Conservation (phyloP, 2,329 filamentous ascomycete species). For the Trichoderma atrobrunneum region DNA sequence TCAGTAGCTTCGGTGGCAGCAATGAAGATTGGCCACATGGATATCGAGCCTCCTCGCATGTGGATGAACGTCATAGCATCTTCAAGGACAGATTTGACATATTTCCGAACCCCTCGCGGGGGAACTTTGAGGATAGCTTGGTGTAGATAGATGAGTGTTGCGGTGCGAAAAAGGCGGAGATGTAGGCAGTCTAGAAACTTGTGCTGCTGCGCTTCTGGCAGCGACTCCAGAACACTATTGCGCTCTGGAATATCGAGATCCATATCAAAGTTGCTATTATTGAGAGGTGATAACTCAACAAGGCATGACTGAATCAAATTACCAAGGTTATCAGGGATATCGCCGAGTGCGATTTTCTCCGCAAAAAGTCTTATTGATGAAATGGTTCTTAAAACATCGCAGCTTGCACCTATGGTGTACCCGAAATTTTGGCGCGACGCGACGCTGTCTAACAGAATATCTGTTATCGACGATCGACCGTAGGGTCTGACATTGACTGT, state of each 20-base stretch:
- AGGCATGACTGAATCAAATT: neutral
- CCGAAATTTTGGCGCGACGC: neutral
- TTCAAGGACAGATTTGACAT: neutral
- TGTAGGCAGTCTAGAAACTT: neutral
- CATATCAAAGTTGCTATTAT: neutral
- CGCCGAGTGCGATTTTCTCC: neutral
- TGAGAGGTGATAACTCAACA: neutral
- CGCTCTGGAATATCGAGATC: neutral
- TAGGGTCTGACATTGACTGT: neutral
- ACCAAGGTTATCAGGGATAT: neutral
- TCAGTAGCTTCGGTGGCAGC: slow-evolving; percentile 2
- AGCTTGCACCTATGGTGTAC: slow-evolving; percentile 6
- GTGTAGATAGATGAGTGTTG: slow-evolving; percentile 4
- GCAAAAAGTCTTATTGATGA: slow-evolving; percentile 6
- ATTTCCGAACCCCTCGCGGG: neutral
- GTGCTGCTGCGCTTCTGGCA: neutral
- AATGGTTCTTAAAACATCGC: slow-evolving; percentile 2
- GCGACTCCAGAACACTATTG: neutral
- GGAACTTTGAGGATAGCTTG: neutral
- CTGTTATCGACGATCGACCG: neutral
- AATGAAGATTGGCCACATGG: slow-evolving; percentile 11
- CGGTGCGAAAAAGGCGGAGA: slow-evolving; percentile 1
- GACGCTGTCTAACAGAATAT: neutral
- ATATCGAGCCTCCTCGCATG: slow-evolving; percentile 3
- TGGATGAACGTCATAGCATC: slow-evolving; percentile 3